These are phyloP conservation scores for Hyphopichia fennica DNA, from an alignment of 1,139 yeast genomes.

Conservation along the genomic window DNA sequence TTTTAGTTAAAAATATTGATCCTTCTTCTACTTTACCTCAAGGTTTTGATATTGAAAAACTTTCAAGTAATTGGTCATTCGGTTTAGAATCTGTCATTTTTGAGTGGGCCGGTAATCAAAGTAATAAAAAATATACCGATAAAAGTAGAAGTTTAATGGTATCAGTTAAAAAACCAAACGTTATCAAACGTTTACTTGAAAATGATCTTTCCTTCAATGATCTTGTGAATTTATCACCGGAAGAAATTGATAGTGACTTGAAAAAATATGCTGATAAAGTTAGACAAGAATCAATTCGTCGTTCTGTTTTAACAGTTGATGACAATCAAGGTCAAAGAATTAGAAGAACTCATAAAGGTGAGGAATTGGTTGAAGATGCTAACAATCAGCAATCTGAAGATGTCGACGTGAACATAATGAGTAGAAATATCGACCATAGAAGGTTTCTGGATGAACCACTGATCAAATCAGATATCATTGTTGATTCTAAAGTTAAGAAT, in stretches of 20 bases:
- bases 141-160: constrained; percentile 45
- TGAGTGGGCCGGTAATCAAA: constrained; percentile 19
- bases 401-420: constrained; percentile 34
- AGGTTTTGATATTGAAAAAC: constrained; percentile 26
- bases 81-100: constrained; percentile 44
- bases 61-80: constrained; percentile 37
- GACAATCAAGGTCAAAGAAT: constrained; percentile 54
- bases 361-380: constrained; percentile 66
- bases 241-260: constrained; percentile 63
- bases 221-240: constrained; percentile 31
- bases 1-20: constrained; percentile 44
- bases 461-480: constrained; percentile 9
- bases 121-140: constrained; percentile 35
- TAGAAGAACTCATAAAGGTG: constrained; percentile 84
- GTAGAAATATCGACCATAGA: constrained; percentile 46
- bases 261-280: constrained; percentile 70
- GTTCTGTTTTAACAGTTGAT: constrained; percentile 60
- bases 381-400: constrained; percentile 24
- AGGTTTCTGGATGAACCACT: constrained; percentile 23
- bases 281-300: constrained; percentile 64
- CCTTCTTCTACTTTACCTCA: constrained; percentile 28
- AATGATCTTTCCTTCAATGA: constrained; percentile 27
- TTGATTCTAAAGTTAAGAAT: constrained; percentile 11
- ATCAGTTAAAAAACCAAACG: constrained; percentile 32
- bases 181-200: constrained; percentile 27